phyloP scores from a whole-genome alignment of 805 yeast genomes.

The Ogataea ganodermae region DNA sequence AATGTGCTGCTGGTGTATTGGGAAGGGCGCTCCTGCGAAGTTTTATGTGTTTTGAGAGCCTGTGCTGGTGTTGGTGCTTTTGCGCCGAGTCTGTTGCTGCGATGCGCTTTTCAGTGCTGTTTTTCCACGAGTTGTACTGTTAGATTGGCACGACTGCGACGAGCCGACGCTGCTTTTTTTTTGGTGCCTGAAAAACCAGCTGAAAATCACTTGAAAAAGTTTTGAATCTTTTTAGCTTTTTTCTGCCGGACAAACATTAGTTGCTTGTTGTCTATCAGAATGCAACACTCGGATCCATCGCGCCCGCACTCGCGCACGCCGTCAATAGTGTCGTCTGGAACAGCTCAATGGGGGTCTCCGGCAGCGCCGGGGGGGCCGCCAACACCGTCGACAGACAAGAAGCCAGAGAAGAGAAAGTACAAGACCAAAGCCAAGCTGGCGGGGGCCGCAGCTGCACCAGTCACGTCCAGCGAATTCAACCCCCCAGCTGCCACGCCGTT shows the following conservation, averaged over 20 bases:
- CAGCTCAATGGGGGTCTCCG: not conserved
- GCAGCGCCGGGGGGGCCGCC: not conserved
- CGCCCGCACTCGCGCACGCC: too few relatives aligned
- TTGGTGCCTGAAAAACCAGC: not conserved
- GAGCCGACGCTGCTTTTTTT: not conserved
- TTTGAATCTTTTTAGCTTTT: too few relatives aligned
- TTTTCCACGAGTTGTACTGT: not conserved
- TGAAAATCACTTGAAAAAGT: too few relatives aligned
- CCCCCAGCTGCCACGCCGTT: not conserved
- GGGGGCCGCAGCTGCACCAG: not conserved
- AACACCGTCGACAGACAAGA: not conserved
- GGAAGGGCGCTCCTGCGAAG: too few relatives aligned
- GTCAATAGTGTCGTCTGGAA: not conserved
- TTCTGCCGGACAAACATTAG: too few relatives aligned
- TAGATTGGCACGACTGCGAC: not conserved
- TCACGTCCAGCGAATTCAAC: not conserved
- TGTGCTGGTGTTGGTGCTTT: too few relatives aligned
- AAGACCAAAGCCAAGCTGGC: slow-evolving; percentile 4
- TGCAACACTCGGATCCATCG: too few relatives aligned
- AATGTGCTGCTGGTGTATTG: too few relatives aligned
- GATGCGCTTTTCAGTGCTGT: not conserved
- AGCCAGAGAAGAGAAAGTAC: slow-evolving; percentile 2
- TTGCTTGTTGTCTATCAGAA: too few relatives aligned
- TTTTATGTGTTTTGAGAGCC: too few relatives aligned
- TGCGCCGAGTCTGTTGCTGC: not conserved